Evolutionary conservation across 108 stramenopile species (phyloP), one percentile per base, ranked within the genome.

Genomic region (Mayamaea pseudoterrestris): DNA sequence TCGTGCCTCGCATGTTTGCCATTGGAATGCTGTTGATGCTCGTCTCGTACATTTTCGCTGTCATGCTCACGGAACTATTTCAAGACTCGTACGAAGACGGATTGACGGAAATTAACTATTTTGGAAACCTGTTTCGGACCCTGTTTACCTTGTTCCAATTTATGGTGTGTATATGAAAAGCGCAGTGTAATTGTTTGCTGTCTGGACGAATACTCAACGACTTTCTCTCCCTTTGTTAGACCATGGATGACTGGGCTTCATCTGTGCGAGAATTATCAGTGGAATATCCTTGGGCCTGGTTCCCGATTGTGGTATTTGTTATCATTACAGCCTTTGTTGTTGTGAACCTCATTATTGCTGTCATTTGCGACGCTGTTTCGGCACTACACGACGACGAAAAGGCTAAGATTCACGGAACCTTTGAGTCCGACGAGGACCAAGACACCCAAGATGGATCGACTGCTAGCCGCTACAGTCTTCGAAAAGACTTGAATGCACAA

Each of bases 341-440:
- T 11, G 73, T 80, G 13, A 84, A 84, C 47, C 53, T 84, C 26
- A 80, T 84, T 35, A 78, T 84, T 67, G 83, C 83, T 39, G 78
- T 84, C 18, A 84, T 84, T 47, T 84, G 83, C 29, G 83, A 84
- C 41, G 78, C 78, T 34, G 66, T 84, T 34, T 47, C 69, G 8
- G 58, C 70, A 1, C 34, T 84, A 45, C 44, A 69, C 16, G 59
- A 58, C 4, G 63, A 68, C 20, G 67, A 65, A 13, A 64, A 63
- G 35, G 77, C 77, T 25, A 72, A 66, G 18, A 21, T 83, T 8
- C 50, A 70, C 7, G 79, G 79, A 29, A 41, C 47, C 24, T 69
- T 40, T 18, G 62, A 64, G 39, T 40, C 47, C 50, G 35, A 24
- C 44, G 35, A 36, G 18, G 35, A 42, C 43, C 42, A 27, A 45